These are phyloP conservation scores for Rhizopogon vesiculosus DNA, from an alignment of 768 basidiomycete genomes.

Conservation along the genomic window DNA sequence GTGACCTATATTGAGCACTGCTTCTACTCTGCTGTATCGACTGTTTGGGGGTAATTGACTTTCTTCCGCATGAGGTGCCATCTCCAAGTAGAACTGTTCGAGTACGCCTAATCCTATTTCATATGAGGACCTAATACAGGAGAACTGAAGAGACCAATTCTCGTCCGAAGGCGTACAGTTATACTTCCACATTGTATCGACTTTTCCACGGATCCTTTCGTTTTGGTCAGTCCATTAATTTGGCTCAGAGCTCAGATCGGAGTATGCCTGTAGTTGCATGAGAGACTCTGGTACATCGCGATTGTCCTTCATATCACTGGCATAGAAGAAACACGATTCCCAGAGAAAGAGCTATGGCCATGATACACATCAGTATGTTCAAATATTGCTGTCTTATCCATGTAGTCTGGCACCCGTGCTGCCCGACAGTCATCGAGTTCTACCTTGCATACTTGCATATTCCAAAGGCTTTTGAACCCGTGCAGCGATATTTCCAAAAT, in stretches of 20 bases:
- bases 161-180: no score
- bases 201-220: no score
- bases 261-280: neutral
- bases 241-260: neutral
- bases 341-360: neutral
- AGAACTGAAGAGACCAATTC: neutral
- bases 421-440: no score
- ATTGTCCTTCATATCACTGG: no score
- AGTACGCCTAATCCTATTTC: neutral
- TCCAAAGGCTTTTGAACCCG: no score
- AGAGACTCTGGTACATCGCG: neutral
- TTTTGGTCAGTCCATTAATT: no score
- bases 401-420: neutral
- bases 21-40: neutral
- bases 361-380: neutral
- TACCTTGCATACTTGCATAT: no score
- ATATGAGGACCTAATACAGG: neutral
- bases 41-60: neutral
- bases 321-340: neutral
- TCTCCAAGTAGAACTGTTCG: neutral
- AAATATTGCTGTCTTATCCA: neutral
- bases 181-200: no score
- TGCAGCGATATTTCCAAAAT: neutral
- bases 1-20: neutral
- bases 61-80: neutral